Evolutionary conservation across 148 eudicot genomes (phyloP).

Genomic region (Rhododendron mucronatum): DNA sequence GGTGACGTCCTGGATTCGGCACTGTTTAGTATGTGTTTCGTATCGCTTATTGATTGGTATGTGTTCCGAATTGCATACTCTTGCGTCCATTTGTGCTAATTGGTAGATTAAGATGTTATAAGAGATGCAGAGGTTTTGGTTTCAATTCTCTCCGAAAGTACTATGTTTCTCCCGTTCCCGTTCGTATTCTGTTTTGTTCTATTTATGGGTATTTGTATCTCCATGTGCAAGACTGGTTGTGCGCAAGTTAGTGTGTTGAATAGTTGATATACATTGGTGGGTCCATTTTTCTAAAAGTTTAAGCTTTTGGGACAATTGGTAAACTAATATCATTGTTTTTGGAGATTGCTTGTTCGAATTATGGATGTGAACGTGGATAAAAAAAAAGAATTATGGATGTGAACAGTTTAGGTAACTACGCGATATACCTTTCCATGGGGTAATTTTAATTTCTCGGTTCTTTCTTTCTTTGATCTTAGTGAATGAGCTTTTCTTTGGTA

Average conservation of each 20-base stretch:
- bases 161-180: background rate
- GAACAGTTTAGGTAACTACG: background rate
- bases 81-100: background rate
- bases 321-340: background rate
- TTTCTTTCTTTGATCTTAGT: background rate
- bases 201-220: background rate
- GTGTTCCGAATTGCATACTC: background rate
- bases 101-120: background rate
- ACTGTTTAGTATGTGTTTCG: background rate
- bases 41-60: background rate
- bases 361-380: background rate
- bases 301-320: background rate
- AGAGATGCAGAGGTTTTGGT: background rate
- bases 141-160: background rate
- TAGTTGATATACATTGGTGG: background rate
- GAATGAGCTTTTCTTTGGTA: background rate
- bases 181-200: background rate
- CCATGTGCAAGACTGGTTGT: background rate
- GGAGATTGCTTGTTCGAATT: background rate
- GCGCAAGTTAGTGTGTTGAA: background rate
- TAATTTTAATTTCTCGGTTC: background rate
- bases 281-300: background rate
- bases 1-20: background rate
- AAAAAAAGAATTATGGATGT: background rate
- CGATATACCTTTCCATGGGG: background rate